Conservation (phyloP, 2,329 filamentous ascomycete species). For the Zopfia rhizophila region DNA sequence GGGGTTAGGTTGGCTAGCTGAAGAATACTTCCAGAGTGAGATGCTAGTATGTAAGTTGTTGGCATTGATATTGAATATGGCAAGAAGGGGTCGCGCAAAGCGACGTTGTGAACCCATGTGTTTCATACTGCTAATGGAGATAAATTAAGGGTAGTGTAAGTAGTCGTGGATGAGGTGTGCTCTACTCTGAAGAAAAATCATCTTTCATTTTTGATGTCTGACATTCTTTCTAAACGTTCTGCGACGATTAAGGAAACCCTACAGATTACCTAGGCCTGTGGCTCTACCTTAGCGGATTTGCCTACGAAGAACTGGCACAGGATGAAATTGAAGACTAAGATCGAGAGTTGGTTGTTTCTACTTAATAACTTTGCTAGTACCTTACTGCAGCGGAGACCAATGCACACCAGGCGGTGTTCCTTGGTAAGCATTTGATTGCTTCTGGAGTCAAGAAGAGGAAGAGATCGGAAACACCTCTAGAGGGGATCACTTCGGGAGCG, state of each 20-base stretch:
- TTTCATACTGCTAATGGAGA: slow-evolving; percentile 14
- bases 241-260: slow-evolving; percentile 30
- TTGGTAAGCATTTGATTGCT: slow-evolving; percentile 9
- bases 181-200: slow-evolving; percentile 4
- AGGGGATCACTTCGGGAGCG: slow-evolving; percentile 19
- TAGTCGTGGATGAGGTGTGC: slow-evolving; percentile 25
- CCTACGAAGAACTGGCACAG: slow-evolving; percentile 25
- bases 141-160: slow-evolving; percentile 22
- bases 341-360: slow-evolving; percentile 17
- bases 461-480: slow-evolving; percentile 27
- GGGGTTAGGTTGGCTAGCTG: slow-evolving; percentile 23
- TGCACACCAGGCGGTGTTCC: neutral
- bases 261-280: slow-evolving; percentile 21
- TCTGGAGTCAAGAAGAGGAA: slow-evolving; percentile 20
- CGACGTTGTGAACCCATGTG: slow-evolving; percentile 22
- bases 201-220: slow-evolving; percentile 7
- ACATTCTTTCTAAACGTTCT: slow-evolving; percentile 32
- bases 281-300: slow-evolving; percentile 26
- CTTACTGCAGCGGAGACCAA: slow-evolving; percentile 15
- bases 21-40: slow-evolving; percentile 31
- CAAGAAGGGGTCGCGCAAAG: slow-evolving; percentile 23
- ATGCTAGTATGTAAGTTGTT: slow-evolving; percentile 26
- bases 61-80: slow-evolving; percentile 29
- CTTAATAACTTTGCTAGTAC: slow-evolving; percentile 24
- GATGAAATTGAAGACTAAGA: slow-evolving; percentile 16